These are phyloP conservation scores for Pueraria montana DNA, from an alignment of 306 rosid genomes.

Conservation along the genomic window DNA sequence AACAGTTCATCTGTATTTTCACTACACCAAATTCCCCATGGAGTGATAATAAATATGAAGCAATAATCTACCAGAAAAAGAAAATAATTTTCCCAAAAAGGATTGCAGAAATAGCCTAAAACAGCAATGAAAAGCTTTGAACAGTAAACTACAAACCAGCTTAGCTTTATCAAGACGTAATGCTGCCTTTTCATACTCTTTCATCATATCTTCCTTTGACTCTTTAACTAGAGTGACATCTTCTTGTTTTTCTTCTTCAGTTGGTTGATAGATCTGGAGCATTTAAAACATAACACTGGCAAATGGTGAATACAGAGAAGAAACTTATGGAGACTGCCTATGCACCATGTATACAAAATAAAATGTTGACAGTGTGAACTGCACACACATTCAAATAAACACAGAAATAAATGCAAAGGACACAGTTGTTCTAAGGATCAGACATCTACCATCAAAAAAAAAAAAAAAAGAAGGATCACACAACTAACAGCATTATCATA, in stretches of 20 bases:
- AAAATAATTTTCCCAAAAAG: slow-evolving; percentile 9
- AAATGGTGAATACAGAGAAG: slow-evolving; percentile 32
- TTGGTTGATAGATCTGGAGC: slow-evolving; percentile 73
- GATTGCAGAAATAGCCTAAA: not conserved
- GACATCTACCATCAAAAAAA: too few relatives aligned
- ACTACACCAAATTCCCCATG: slow-evolving; percentile 7
- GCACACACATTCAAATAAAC: slow-evolving; percentile 16
- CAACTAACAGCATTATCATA: not conserved
- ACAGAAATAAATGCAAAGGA: slow-evolving; percentile 18
- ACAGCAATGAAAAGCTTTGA: slow-evolving; percentile 37
- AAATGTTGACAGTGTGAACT: slow-evolving; percentile 16
- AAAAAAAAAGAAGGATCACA: slow-evolving; percentile 31
- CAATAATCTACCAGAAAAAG: slow-evolving; percentile 24
- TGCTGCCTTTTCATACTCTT: slow-evolving; percentile 83
- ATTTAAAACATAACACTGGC: slow-evolving; percentile 26
- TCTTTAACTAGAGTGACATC: slow-evolving; percentile 66
- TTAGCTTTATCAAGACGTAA: slow-evolving; percentile 69
- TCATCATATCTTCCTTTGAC: slow-evolving; percentile 74
- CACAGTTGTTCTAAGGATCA: slow-evolving; percentile 6
- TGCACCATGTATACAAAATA: not conserved
- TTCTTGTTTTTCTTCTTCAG: slow-evolving; percentile 63
- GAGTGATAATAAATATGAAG: slow-evolving; percentile 1
- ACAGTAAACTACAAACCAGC: slow-evolving; percentile 73
- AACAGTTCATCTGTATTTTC: not conserved
- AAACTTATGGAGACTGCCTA: slow-evolving; percentile 9